Conservation (phyloP, 2,329 filamentous ascomycete genomes). For the Talaromyces sp. region DNA sequence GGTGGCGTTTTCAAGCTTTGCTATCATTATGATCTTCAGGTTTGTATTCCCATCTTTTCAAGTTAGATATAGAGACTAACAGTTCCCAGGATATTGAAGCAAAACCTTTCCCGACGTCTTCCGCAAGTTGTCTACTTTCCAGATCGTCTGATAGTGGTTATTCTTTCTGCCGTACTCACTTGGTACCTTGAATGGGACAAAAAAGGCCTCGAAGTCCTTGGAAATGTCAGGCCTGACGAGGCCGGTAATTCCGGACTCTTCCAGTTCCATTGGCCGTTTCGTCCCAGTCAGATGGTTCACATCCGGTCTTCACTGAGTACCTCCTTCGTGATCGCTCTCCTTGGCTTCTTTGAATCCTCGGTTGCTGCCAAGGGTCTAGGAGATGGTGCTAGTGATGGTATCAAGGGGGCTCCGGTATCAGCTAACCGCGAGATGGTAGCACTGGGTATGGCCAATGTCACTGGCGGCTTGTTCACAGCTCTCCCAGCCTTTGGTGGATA, state of each 20-base stretch:
- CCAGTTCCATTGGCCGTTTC: constrained; percentile 82
- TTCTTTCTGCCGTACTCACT: constrained; percentile 76
- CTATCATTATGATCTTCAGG: constrained; percentile 87
- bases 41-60: constrained; percentile 42
- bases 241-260: constrained; percentile 70
- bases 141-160: constrained; percentile 86
- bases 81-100: constrained; percentile 69
- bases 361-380: constrained; percentile 91
- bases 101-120: constrained; percentile 72
- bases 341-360: constrained; percentile 98
- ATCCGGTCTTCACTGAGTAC: constrained; percentile 86
- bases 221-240: constrained; percentile 75
- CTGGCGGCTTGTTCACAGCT: constrained; percentile 88
- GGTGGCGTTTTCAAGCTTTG: constrained; percentile 76
- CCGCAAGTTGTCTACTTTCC: constrained; percentile 83
- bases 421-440: constrained; percentile 92
- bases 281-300: constrained; percentile 71
- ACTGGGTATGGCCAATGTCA: constrained; percentile 83
- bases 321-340: constrained; percentile 85
- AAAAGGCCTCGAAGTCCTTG: constrained; percentile 78
- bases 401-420: constrained; percentile 78
- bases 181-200: constrained; percentile 75
- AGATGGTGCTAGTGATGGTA: constrained; percentile 59
- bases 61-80: neutral
- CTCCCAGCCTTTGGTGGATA: constrained; percentile 95